Percentiles rank a stretch among this genome's conserved stretches.
Evolutionary conservation across 2,329 filamentous ascomycete genomes (phyloP).

Genomic region (Dactylella cylindrospora): DNA sequence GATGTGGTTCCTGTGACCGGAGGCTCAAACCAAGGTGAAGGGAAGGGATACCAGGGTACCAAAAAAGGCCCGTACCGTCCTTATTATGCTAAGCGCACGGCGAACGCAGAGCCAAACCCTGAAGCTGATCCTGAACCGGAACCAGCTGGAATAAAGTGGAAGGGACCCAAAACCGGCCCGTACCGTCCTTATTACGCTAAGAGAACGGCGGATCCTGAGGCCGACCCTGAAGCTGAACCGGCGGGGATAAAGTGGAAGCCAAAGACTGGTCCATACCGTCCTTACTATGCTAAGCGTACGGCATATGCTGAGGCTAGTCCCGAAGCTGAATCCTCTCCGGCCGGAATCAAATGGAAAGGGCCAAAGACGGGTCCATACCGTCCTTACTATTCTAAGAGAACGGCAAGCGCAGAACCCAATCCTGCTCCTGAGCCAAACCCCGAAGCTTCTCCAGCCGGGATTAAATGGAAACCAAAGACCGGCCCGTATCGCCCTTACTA

Average conservation of each 20-base stretch:
- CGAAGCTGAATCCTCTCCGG: background rate
- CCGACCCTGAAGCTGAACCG: no score
- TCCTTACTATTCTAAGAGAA: no score
- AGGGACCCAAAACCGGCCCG: background rate
- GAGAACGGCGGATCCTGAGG: no score
- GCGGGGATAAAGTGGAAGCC: no score
- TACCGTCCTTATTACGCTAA: no score
- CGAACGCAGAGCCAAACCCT: background rate
- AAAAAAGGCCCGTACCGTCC: background rate
- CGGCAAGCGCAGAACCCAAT: no score
- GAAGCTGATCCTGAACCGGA: background rate
- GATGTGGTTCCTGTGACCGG: no score
- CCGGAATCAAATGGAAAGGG: background rate
- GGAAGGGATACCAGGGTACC: no score
- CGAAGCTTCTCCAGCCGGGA: no score
- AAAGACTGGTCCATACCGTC: conserved; percentile 4
- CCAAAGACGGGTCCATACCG: background rate
- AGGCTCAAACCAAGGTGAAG: no score
- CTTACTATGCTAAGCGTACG: conserved; percentile 12
- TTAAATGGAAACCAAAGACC: no score
- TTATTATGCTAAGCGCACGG: conserved; percentile 7
- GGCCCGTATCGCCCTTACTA: conserved; percentile 2
- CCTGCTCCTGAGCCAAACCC: no score
- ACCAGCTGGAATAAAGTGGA: background rate
- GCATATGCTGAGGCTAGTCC: background rate